These are phyloP conservation scores for Ceratobasidium sp. DNA, from an alignment of 1,284 basidiomycete species.

Conservation along the genomic window DNA sequence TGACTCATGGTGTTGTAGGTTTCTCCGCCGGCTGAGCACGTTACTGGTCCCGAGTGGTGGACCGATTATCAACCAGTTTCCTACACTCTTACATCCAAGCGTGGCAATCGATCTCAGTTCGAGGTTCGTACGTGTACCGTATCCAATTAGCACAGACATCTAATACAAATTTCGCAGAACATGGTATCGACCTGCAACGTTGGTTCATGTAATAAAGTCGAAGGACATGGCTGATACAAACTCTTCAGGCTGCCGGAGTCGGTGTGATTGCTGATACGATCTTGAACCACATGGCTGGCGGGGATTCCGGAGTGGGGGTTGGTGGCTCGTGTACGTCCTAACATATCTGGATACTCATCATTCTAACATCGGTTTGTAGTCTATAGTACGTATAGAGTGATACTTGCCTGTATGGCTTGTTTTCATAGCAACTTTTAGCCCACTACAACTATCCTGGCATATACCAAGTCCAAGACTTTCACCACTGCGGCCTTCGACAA, in stretches of 20 bases:
- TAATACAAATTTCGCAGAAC: not conserved
- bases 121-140: not conserved
- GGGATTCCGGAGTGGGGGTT: constrained; percentile 22
- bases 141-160: not conserved
- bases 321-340: constrained; percentile 26
- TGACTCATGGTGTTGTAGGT: not conserved
- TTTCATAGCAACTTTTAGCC: not conserved
- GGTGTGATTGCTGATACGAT: constrained; percentile 44
- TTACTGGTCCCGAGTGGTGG: constrained; percentile 45
- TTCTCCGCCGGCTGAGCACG: constrained; percentile 42
- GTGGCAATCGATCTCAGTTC: constrained; percentile 44
- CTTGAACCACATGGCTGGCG: constrained; percentile 44
- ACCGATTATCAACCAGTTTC: constrained; percentile 44
- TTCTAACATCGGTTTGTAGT: not conserved
- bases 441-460: constrained; percentile 28
- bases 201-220: not conserved
- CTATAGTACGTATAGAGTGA: constrained; percentile 6
- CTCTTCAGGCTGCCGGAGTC: constrained; percentile 42
- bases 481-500: constrained; percentile 37
- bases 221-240: not conserved
- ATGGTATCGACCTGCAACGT: constrained; percentile 44
- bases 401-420: not conserved
- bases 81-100: constrained; percentile 44
- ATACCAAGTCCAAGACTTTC: constrained; percentile 40
- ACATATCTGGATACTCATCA: not conserved